Conservation (phyloP, 768 basidiomycete species). For the Botryobasidium botryosum region DNA sequence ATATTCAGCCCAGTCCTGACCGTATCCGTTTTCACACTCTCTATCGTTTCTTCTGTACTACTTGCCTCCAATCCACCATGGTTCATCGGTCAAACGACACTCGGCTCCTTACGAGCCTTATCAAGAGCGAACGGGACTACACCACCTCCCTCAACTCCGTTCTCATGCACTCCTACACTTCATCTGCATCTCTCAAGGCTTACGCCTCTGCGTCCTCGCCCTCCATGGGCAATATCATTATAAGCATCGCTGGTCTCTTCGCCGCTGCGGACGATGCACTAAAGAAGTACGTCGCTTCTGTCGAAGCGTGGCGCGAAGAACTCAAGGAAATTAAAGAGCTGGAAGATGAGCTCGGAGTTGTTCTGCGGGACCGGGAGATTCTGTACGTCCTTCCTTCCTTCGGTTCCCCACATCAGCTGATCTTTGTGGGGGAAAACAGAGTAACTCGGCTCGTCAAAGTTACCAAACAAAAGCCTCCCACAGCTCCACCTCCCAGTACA, state of each 20-base stretch:
- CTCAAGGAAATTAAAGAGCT: constrained; percentile 42
- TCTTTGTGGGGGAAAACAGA: constrained; percentile 21
- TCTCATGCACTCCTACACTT: constrained; percentile 40
- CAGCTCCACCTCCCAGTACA: constrained; percentile 16
- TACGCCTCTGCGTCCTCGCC: constrained; percentile 54
- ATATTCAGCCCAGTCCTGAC: no score
- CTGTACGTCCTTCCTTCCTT: constrained; percentile 32
- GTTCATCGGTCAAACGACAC: constrained; percentile 60
- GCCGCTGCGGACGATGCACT: constrained; percentile 54
- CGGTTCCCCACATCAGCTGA: not conserved
- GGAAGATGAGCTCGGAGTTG: constrained; percentile 55
- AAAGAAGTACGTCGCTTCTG: constrained; percentile 35
- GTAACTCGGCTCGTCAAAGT: constrained; percentile 67
- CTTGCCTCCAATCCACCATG: no score
- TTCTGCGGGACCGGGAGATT: constrained; percentile 65
- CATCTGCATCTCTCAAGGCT: constrained; percentile 48
- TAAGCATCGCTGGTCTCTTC: constrained; percentile 36
- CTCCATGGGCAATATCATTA: constrained; percentile 33
- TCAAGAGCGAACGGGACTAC: constrained; percentile 56
- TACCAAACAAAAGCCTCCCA: constrained; percentile 36
- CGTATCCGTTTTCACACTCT: no score
- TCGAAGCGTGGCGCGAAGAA: constrained; percentile 50
- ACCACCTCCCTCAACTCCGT: constrained; percentile 39
- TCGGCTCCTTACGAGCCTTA: constrained; percentile 49
- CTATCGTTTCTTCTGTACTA: no score